Evolutionary conservation across 2,329 filamentous ascomycete genomes (phyloP).

Genomic region (Helicocarpus griseus): DNA sequence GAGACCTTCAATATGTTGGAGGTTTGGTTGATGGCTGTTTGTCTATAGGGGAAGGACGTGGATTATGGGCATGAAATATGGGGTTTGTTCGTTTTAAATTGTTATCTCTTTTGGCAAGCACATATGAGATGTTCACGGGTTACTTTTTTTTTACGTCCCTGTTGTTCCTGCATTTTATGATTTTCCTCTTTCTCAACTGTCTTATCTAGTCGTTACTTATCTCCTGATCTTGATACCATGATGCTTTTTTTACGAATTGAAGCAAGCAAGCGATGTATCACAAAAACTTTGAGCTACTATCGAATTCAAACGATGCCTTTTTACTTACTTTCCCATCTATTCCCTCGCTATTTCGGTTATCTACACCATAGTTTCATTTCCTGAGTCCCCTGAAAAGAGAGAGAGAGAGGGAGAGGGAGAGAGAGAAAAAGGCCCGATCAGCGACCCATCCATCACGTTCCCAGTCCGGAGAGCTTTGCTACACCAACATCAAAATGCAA

Average conservation of each 20-base stretch:
- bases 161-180: neutral
- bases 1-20: slow-evolving; percentile 6
- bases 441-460: no score
- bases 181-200: neutral
- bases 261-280: neutral
- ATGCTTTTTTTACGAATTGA: neutral
- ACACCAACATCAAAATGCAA: no score
- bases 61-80: neutral
- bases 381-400: no score
- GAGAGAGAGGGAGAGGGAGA: no score
- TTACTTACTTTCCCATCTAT: neutral
- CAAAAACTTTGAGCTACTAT: neutral
- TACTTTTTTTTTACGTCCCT: neutral
- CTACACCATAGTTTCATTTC: no score
- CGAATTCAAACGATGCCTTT: neutral
- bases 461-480: no score
- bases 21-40: neutral
- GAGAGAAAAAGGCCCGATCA: no score
- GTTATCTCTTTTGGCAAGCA: neutral
- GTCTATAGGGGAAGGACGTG: neutral
- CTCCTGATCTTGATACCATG: neutral
- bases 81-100: neutral
- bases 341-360: no score
- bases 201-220: neutral
- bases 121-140: neutral